These are phyloP conservation scores for Pichia insulana DNA, from an alignment of 805 yeast genomes.

Conservation along the genomic window DNA sequence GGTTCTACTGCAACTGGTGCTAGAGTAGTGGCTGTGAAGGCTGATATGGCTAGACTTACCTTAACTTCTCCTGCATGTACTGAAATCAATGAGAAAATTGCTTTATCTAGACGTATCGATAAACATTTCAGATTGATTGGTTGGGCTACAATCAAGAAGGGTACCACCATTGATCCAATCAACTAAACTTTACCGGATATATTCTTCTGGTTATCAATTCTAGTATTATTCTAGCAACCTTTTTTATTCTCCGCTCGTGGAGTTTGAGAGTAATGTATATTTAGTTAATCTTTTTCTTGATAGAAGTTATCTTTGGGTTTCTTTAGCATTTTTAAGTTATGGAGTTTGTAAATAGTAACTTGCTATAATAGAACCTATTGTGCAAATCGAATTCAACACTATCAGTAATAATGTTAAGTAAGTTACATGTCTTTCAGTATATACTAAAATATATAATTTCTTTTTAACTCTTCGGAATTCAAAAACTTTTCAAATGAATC, in stretches of 20 bases:
- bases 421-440: no score
- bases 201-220: neutral
- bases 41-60: slow-evolving; percentile 98
- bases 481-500: slow-evolving; percentile 72
- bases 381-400: neutral
- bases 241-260: slow-evolving; percentile 4
- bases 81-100: slow-evolving; percentile 95
- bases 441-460: slow-evolving; percentile 18
- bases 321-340: neutral
- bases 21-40: slow-evolving; percentile 93
- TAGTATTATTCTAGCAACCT: neutral
- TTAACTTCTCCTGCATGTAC: slow-evolving; percentile 98
- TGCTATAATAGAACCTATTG: neutral
- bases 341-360: neutral
- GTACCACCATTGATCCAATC: slow-evolving; percentile 78
- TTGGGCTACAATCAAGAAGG: slow-evolving; percentile 97
- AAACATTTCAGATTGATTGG: slow-evolving; percentile 99
- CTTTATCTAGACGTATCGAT: slow-evolving; percentile 96
- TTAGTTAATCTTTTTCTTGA: slow-evolving; percentile 6
- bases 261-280: slow-evolving; percentile 8
- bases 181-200: slow-evolving; percentile 24
- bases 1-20: slow-evolving; percentile 99
- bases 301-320: neutral
- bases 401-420: no score
- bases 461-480: slow-evolving; percentile 31